phyloP scores from a whole-genome alignment of 2,329 filamentous ascomycete genomes.

The Trichoderma hamatum region DNA sequence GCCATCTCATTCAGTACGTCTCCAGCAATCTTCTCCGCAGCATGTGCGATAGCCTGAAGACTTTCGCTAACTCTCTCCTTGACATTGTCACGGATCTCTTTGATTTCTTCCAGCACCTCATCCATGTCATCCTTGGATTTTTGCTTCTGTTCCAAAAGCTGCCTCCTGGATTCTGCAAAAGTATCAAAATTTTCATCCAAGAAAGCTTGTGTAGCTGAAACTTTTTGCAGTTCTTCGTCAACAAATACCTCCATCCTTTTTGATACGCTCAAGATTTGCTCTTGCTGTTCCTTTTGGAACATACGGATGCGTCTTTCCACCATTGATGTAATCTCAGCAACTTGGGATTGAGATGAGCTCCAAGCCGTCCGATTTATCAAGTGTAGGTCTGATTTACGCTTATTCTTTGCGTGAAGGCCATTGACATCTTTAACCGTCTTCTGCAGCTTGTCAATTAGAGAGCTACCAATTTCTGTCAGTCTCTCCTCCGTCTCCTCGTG shows the following conservation, averaged over 20 bases:
- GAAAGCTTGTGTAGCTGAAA: slow-evolving; percentile 70
- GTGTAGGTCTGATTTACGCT: slow-evolving; percentile 82
- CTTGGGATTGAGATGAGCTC: slow-evolving; percentile 74
- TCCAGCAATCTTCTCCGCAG: slow-evolving; percentile 84
- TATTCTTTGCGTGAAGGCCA: slow-evolving; percentile 82
- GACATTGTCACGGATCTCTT: slow-evolving; percentile 82
- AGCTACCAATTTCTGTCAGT: slow-evolving; percentile 71
- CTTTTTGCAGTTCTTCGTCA: slow-evolving; percentile 69
- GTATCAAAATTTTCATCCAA: slow-evolving; percentile 68
- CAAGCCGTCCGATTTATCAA: slow-evolving; percentile 77
- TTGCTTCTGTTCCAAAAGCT: slow-evolving; percentile 68
- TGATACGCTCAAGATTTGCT: slow-evolving; percentile 69
- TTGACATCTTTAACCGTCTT: slow-evolving; percentile 79
- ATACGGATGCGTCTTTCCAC: slow-evolving; percentile 75
- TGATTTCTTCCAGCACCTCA: slow-evolving; percentile 87
- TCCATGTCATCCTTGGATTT: slow-evolving; percentile 85
- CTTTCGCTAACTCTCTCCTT: slow-evolving; percentile 85
- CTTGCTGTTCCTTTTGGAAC: slow-evolving; percentile 73
- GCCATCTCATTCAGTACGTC: slow-evolving; percentile 86
- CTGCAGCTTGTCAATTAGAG: slow-evolving; percentile 76
- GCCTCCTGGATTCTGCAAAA: slow-evolving; percentile 68
- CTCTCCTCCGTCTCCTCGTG: slow-evolving; percentile 83
- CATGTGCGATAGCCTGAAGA: slow-evolving; percentile 77
- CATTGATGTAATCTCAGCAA: slow-evolving; percentile 73
- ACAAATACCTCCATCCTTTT: slow-evolving; percentile 78